Evolutionary conservation across 164 flowering plant genomes (phyloP).

Genomic region (Macadamia integrifolia): DNA sequence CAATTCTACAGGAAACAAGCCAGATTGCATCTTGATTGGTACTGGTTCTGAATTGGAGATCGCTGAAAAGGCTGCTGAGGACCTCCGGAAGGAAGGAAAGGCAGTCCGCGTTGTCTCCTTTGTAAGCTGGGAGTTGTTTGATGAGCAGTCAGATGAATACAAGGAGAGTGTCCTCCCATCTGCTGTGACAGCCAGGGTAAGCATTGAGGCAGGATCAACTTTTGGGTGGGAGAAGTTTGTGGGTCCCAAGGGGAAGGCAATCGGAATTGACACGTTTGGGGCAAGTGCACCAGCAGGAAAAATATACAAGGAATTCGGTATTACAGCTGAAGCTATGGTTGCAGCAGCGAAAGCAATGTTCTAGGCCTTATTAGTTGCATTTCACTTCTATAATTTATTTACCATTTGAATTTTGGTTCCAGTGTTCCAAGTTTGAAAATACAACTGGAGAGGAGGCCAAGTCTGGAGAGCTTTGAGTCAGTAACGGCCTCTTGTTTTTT

Average conservation of each 20-base stretch:
- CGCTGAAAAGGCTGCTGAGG: constrained; percentile 79
- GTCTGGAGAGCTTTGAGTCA: constrained; percentile 13
- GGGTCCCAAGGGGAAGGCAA: constrained; percentile 73
- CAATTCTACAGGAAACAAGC: constrained; percentile 79
- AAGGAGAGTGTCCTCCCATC: constrained; percentile 93
- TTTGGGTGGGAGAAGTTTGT: constrained; percentile 89
- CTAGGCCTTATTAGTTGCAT: constrained; percentile 18
- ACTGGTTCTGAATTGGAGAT: constrained; percentile 97
- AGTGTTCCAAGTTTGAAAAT: constrained; percentile 12
- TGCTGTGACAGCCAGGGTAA: constrained; percentile 75
- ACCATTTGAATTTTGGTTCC: constrained; percentile 14
- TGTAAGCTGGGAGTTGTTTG: constrained; percentile 87
- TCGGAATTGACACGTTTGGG: constrained; percentile 87
- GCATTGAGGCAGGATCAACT: constrained; percentile 92
- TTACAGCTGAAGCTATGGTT: constrained; percentile 81
- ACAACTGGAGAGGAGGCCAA: constrained; percentile 14
- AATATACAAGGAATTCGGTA: constrained; percentile 88
- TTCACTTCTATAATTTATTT: constrained; percentile 6
- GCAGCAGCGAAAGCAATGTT: constrained; percentile 69
- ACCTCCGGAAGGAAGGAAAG: constrained; percentile 84
- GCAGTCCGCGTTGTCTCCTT: constrained; percentile 84
- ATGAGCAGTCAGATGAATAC: constrained; percentile 81
- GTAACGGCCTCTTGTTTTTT: constrained; percentile 13
- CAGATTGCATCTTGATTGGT: constrained; percentile 84
- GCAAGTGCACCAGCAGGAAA: constrained; percentile 95